phyloP scores from a whole-genome alignment of 2,329 filamentous ascomycete species.

The Rhinocladiella similis region DNA sequence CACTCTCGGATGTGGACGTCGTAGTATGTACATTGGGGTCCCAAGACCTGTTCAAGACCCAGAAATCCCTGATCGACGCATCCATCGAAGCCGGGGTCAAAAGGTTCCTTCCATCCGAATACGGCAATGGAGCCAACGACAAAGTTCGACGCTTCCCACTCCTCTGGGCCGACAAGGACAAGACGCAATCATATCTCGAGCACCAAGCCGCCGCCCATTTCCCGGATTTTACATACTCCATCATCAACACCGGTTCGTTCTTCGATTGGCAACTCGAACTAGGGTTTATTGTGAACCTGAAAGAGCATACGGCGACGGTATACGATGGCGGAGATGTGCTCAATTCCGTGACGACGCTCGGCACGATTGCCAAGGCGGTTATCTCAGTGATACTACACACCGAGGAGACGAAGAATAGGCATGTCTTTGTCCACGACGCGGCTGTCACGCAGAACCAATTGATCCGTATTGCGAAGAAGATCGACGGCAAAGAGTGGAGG shows the following conservation, averaged over 20 bases:
- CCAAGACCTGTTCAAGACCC: conserved; percentile 17
- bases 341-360: conserved; percentile 49
- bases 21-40: conserved; percentile 27
- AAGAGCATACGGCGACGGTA: conserved; percentile 43
- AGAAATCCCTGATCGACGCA: conserved; percentile 42
- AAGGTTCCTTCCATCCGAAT: conserved; percentile 43
- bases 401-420: conserved; percentile 52
- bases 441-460: conserved; percentile 45
- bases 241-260: conserved; percentile 34
- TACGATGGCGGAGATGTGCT: conserved; percentile 51
- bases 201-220: conserved; percentile 16
- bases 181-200: conserved; percentile 31
- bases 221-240: conserved; percentile 33
- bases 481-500: conserved; percentile 14
- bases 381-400: conserved; percentile 49
- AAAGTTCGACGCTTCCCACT: conserved; percentile 1
- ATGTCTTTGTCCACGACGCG: conserved; percentile 48
- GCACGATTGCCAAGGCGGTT: conserved; percentile 44
- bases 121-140: conserved; percentile 7
- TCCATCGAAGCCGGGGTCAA: conserved; percentile 40
- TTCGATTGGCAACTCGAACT: conserved; percentile 36
- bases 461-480: conserved; percentile 32
- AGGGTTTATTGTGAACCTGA: conserved; percentile 47
- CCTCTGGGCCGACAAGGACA: conserved; percentile 30
- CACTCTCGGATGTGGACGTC: conserved; percentile 26